Evolutionary conservation across 768 basidiomycete species (phyloP).

Genomic region (Leccinum boreale): DNA sequence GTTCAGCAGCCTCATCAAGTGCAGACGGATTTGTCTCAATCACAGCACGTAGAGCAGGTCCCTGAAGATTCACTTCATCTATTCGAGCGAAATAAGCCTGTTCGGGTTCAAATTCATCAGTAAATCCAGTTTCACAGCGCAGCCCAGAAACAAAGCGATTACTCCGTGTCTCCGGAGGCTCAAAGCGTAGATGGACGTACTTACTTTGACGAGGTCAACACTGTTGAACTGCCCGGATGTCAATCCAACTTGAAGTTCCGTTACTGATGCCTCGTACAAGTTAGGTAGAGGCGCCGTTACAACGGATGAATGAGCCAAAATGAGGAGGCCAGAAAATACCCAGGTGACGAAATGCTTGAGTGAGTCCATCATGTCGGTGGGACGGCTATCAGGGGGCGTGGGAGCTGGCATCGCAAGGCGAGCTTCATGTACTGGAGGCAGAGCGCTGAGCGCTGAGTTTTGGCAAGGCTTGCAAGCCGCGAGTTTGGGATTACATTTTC

Average conservation of each 20-base stretch:
- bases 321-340: constrained; percentile 1
- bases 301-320: constrained; percentile 1
- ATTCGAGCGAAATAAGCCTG: constrained; percentile 43
- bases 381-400: not conserved
- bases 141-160: not conserved
- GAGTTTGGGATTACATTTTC: not conserved
- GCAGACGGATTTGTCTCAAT: constrained; percentile 40
- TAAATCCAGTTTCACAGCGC: not conserved
- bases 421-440: constrained; percentile 2
- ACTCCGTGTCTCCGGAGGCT: not conserved
- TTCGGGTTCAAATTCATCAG: not conserved
- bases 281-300: constrained; percentile 31
- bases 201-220: constrained; percentile 37
- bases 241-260: constrained; percentile 38
- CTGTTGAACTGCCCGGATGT: constrained; percentile 35
- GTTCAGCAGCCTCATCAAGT: constrained; percentile 30
- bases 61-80: constrained; percentile 41
- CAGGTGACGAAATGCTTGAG: constrained; percentile 7
- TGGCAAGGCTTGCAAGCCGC: not conserved
- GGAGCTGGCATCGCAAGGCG: not conserved
- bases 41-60: constrained; percentile 37
- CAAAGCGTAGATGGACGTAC: constrained; percentile 17
- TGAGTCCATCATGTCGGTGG: constrained; percentile 3
- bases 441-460: not conserved
- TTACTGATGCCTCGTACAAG: constrained; percentile 39